A percentile compares a stretch with the other conserved stretches of the same genome.
phyloP scores from a whole-genome alignment of 306 rosid genomes.

The Corylus americana region DNA sequence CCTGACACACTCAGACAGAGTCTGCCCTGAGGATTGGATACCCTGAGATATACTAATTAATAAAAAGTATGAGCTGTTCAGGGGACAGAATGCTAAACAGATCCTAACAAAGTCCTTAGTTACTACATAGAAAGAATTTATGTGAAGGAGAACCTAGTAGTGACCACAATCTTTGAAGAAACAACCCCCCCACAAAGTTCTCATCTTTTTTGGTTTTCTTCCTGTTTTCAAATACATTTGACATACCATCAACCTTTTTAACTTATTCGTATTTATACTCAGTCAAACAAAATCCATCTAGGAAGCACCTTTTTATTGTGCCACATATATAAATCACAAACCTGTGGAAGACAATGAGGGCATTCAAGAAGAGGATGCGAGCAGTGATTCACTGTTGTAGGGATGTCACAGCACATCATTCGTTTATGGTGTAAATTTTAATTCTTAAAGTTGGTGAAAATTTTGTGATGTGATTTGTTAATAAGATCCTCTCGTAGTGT shows the following conservation, averaged over 20 bases:
- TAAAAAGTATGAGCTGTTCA: background rate
- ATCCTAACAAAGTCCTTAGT: background rate
- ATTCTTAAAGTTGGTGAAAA: background rate
- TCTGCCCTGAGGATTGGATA: too few species aligned
- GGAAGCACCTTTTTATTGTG: background rate
- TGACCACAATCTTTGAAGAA: background rate
- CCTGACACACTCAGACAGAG: too few species aligned
- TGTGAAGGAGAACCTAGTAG: background rate
- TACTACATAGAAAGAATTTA: background rate
- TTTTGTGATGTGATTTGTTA: background rate
- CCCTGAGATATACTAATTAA: background rate
- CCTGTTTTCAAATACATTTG: background rate
- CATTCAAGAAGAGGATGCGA: too few species aligned
- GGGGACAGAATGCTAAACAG: background rate
- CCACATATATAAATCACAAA: background rate
- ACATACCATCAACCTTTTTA: background rate
- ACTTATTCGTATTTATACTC: background rate
- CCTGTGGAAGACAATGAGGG: background rate
- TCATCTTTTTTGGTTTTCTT: background rate
- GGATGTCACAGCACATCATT: background rate
- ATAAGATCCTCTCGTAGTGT: background rate
- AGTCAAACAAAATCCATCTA: background rate
- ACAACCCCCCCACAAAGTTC: background rate
- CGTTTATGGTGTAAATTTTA: background rate
- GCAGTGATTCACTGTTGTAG: background rate